Evolutionary conservation across 768 basidiomycete species (phyloP).

Genomic region (Amanita pseudoporphyria): DNA sequence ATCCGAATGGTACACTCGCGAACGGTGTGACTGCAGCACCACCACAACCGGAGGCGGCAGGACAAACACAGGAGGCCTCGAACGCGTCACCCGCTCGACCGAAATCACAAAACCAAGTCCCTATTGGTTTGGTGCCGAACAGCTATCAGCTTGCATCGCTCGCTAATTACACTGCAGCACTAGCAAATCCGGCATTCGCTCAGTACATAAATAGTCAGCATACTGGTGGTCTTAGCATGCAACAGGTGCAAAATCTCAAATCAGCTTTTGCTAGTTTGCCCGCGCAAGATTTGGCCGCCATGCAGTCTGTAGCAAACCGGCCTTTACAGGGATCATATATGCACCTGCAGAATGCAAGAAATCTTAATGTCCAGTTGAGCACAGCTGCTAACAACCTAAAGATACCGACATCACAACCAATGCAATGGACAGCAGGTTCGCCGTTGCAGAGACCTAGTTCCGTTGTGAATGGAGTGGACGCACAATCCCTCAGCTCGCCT

Average conservation of each 20-base stretch:
- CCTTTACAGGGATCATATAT: constrained; percentile 27
- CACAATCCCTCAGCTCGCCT: constrained; percentile 17
- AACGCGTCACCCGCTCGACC: constrained; percentile 24
- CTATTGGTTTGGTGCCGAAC: constrained; percentile 25
- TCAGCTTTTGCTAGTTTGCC: constrained; percentile 37
- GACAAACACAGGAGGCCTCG: constrained; percentile 13
- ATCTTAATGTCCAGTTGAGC: constrained; percentile 30
- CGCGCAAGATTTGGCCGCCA: constrained; percentile 28
- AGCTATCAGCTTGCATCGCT: constrained; percentile 41
- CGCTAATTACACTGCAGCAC: constrained; percentile 22
- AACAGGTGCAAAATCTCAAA: constrained; percentile 55
- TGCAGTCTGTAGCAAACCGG: constrained; percentile 24
- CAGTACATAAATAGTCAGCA: constrained; percentile 26
- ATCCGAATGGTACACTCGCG: constrained; percentile 17
- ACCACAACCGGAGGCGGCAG: constrained; percentile 16
- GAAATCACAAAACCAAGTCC: constrained; percentile 38
- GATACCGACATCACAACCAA: constrained; percentile 28
- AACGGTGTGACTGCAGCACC: constrained; percentile 21
- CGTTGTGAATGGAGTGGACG: constrained; percentile 24
- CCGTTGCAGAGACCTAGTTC: constrained; percentile 25
- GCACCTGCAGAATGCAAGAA: constrained; percentile 27
- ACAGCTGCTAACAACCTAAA: constrained; percentile 28
- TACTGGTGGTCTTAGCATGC: constrained; percentile 34
- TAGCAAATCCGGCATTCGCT: constrained; percentile 27
- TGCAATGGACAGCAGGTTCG: constrained; percentile 26